These are phyloP conservation scores for Polyporus tsugae DNA, from an alignment of 1,284 basidiomycete species.

Conservation along the genomic window DNA sequence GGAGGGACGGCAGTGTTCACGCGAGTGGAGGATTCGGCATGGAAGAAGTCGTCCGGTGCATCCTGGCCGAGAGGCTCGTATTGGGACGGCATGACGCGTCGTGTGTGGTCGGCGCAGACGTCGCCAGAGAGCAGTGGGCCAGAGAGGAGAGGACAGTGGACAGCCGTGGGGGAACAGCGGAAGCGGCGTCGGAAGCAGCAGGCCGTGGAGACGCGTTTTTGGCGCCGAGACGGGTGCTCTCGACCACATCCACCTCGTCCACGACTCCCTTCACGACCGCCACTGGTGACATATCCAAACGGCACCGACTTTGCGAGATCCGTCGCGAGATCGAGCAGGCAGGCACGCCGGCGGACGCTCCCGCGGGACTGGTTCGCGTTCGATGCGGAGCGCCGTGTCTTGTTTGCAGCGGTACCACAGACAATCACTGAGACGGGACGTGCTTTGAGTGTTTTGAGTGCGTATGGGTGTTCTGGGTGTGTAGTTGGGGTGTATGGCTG, in stretches of 20 bases:
- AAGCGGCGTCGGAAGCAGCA: conserved; percentile 19
- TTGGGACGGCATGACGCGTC: conserved; percentile 28
- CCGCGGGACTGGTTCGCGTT: no score
- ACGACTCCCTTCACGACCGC: conserved; percentile 28
- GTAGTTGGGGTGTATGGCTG: no score
- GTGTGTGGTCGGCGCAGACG: conserved; percentile 17
- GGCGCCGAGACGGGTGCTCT: conserved; percentile 20
- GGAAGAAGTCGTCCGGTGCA: conserved; percentile 26
- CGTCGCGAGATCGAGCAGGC: no score
- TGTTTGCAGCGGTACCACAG: no score
- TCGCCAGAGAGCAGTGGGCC: background rate
- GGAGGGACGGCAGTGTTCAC: conserved; percentile 19
- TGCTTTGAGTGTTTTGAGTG: no score
- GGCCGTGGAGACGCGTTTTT: conserved; percentile 36
- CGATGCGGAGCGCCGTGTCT: no score
- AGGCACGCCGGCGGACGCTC: no score
- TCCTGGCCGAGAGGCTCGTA: conserved; percentile 37
- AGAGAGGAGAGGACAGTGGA: background rate
- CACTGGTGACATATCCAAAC: no score
- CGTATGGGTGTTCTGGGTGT: no score
- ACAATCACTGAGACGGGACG: no score
- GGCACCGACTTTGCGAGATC: no score
- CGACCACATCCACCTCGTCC: conserved; percentile 3
- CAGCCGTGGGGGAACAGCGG: background rate
- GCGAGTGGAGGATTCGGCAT: conserved; percentile 15